These are phyloP conservation scores for Dianthus caryophyllus DNA, from an alignment of 148 eudicot genomes.

Conservation along the genomic window DNA sequence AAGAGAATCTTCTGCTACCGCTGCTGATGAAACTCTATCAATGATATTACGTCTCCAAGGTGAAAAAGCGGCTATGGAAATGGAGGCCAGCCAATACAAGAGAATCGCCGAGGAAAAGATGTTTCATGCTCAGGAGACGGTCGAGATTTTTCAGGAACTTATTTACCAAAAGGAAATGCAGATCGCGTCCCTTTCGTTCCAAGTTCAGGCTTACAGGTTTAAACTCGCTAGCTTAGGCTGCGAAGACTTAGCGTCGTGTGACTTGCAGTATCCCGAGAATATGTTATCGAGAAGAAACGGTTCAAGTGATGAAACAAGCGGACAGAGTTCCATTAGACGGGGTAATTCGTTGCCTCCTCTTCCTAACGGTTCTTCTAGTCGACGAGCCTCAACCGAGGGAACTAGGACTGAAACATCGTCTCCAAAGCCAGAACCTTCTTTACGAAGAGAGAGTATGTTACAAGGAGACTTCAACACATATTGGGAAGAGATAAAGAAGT, in stretches of 20 bases:
- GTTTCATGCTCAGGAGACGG: conserved; percentile 68
- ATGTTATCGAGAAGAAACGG: conserved; percentile 44
- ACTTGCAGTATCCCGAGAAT: conserved; percentile 53
- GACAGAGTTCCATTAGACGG: conserved; percentile 25
- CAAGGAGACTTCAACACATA: conserved; percentile 44
- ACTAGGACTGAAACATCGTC: conserved; percentile 31
- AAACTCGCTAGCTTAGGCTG: conserved; percentile 69
- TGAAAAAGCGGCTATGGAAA: conserved; percentile 76
- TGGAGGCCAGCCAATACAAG: conserved; percentile 91
- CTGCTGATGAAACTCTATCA: conserved; percentile 84
- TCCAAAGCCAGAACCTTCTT: conserved; percentile 17
- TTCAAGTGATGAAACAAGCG: conserved; percentile 24
- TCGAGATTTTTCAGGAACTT: conserved; percentile 60
- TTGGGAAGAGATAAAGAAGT: conserved; percentile 66
- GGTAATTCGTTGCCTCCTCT: conserved; percentile 43
- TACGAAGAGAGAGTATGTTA: conserved; percentile 25
- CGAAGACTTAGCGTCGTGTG: conserved; percentile 40
- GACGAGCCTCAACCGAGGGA: conserved; percentile 38
- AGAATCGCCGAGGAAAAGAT: conserved; percentile 90
- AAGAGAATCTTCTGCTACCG: conserved; percentile 74
- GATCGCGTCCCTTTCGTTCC: conserved; percentile 69
- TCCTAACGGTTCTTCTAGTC: conserved; percentile 23
- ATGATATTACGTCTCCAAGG: conserved; percentile 87
- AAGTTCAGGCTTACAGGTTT: conserved; percentile 72
- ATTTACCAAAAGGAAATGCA: conserved; percentile 92